Base-by-base conservation (phyloP, 2,329 filamentous ascomycete genomes). In the Botryotinia convoluta region DNA sequence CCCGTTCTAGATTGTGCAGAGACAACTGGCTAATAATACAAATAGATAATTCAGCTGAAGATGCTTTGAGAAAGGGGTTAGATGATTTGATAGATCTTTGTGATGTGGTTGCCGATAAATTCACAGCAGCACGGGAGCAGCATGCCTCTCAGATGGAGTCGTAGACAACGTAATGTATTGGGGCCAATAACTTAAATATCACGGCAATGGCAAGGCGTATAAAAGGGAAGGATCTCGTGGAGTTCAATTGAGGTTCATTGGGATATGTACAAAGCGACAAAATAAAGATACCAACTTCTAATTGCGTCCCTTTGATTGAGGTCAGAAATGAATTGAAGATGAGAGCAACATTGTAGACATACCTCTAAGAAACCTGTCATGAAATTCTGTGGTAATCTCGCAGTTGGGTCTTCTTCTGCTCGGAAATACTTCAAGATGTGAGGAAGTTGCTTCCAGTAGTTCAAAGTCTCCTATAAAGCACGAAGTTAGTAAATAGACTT, bases 371-470 rank as follows among this genome's bases (percentile, higher is more conserved):
- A 99, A 68, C 94, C 94, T 79, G 91, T 88, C 85, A 99, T 97
- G 85, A 99, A 99, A 86, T 89, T 96, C 80, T 90, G 90, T 57
- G 95, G 95, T 84, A 98, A 85, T 82, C 89, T 90, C 79, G 89
- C 87, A 78, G 86, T 93, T 83, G 87, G 92, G 83, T 90, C 93
- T 86, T 90, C 93, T 83, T 98, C 95, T 79, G 91, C 88, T 82
- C 95, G 91, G 88, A 98, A 99, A 85, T 97, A 99, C 80, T 96
- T 94, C 89, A 99, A 94, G 79, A 99, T 89, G 83, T 99, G 96
- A 76, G 93, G 93, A 75, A 95, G 88, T 85, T 99, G 96, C 85
- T 98, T 97, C 96, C 96, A 99, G 88, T 93, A 99, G 86, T 99
- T 99, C 87, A 99, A 90, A 71, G 93, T 99, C 88, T 99, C 96